phyloP scores from a whole-genome alignment of 768 basidiomycete genomes.

The Saitozyma sp. region DNA sequence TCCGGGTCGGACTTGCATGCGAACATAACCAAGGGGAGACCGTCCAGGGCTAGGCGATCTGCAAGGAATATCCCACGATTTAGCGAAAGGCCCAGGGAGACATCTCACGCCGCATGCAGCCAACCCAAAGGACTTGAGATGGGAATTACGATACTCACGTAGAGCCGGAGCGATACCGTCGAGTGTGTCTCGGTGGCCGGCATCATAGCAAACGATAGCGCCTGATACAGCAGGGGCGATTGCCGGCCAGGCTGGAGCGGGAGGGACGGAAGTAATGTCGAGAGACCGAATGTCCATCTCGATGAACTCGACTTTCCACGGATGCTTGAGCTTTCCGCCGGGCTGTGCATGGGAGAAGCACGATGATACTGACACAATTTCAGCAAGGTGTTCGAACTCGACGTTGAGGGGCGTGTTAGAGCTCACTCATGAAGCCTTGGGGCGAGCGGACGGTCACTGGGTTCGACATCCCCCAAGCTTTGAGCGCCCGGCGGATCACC shows the following conservation, averaged over 20 bases:
- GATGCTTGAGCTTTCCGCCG: slow-evolving; percentile 34
- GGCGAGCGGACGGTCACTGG: slow-evolving; percentile 18
- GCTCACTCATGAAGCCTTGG: slow-evolving; percentile 35
- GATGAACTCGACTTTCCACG: slow-evolving; percentile 38
- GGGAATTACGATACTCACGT: slow-evolving; percentile 58
- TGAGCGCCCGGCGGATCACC: slow-evolving; percentile 74
- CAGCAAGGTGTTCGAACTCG: slow-evolving; percentile 7
- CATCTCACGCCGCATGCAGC: neutral
- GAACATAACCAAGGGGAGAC: slow-evolving; percentile 69
- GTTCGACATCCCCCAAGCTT: slow-evolving; percentile 55
- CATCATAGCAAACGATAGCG: slow-evolving; percentile 82
- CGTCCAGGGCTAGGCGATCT: slow-evolving; percentile 44
- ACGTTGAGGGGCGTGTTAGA: neutral
- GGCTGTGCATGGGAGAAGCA: slow-evolving; percentile 36
- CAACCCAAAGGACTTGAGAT: too few species aligned
- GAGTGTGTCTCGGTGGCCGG: slow-evolving; percentile 65
- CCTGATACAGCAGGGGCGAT: slow-evolving; percentile 67
- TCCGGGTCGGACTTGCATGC: slow-evolving; percentile 83
- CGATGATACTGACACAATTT: slow-evolving; percentile 18
- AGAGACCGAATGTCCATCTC: slow-evolving; percentile 50
- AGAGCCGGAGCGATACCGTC: slow-evolving; percentile 67
- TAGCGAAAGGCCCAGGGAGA: slow-evolving; percentile 5
- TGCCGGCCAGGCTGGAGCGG: slow-evolving; percentile 27
- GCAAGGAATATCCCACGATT: neutral
- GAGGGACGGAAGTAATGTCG: slow-evolving; percentile 26